Evolutionary conservation across 306 rosid genomes (phyloP).

Genomic region (Quercus bicolor): DNA sequence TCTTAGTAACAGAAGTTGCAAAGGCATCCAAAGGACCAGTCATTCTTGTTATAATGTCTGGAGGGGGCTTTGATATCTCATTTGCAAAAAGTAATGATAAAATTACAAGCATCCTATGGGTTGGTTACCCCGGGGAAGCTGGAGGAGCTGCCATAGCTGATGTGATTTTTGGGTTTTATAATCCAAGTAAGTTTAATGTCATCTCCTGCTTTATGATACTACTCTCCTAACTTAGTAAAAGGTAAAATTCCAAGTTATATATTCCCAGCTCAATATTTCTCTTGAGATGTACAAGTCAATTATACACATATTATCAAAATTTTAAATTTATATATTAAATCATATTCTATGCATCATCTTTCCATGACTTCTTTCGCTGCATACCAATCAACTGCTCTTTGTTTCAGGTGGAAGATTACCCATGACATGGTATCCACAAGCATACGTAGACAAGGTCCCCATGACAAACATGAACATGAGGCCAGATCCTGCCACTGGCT

Average conservation of each 20-base stretch:
- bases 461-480: slow-evolving; percentile 99
- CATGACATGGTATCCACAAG: slow-evolving; percentile 98
- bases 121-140: slow-evolving; percentile 98
- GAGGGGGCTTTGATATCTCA: slow-evolving; percentile 91
- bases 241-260: neutral
- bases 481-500: slow-evolving; percentile 66
- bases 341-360: neutral
- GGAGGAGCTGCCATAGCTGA: slow-evolving; percentile 98
- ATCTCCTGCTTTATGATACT: neutral
- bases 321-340: neutral
- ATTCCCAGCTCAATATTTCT: neutral
- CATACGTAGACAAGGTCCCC: slow-evolving; percentile 76
- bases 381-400: neutral
- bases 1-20: slow-evolving; percentile 68
- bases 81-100: slow-evolving; percentile 71
- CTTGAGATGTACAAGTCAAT: neutral
- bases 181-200: slow-evolving; percentile 68
- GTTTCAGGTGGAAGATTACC: slow-evolving; percentile 91
- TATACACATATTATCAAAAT: neutral
- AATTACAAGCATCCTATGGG: slow-evolving; percentile 91
- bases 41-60: slow-evolving; percentile 88
- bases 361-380: neutral
- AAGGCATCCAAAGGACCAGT: slow-evolving; percentile 85
- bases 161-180: slow-evolving; percentile 70
- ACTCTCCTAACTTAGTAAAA: neutral